Base-by-base conservation (phyloP, 306 rosid genomes). In the Medicago ruthenica region DNA sequence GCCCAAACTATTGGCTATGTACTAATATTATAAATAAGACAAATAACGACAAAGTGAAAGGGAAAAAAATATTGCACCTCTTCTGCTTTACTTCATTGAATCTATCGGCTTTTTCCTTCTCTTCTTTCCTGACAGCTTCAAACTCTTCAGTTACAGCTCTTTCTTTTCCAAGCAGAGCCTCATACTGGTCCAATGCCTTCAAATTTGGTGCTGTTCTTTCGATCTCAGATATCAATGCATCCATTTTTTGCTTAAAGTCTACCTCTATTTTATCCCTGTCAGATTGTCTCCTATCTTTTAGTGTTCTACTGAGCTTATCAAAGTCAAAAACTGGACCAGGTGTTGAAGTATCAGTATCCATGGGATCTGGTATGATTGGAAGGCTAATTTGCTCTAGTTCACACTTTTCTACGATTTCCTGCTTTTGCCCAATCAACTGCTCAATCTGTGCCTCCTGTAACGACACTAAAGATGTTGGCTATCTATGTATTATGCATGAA, bases 121-220 rank as follows among this genome's bases (percentile, higher is more conserved):
- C 96, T 81, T 87, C 98, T 77, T 88, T 96, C 83, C 99, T 90
- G 44, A 92, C 96, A 62, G 84, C 88, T 83, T 96, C 98, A 82
- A 89, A 92, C 88, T 96, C 98, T 81, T 90, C 97, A 67, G 78
- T 82, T 64, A 89, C 83, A 79, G 80, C 86, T 86, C 88, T 90
- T 88, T 92, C 99, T 89, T 89, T 96, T 82, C 89, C 92, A 62
- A 87, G 86, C 69, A 96, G 83, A 79, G 92, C 92, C 70, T 96
- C 99, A 75, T 96, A 96, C 73, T 96, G 99, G 75, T 92, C 99
- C 79, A 96, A 82, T 75, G 99, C 98, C 88, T 92, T 96, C 91
- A 96, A 82, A 88, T 96, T 96, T 37, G 99, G 99, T 22, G 99
- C 97, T 2, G 99, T 96, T 89, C 89, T 90, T 60, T 96, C 98